These are phyloP conservation scores for Saksenaea vasiformis DNA, from an alignment of 371 early-diverging fungal genomes.

Conservation along the genomic window DNA sequence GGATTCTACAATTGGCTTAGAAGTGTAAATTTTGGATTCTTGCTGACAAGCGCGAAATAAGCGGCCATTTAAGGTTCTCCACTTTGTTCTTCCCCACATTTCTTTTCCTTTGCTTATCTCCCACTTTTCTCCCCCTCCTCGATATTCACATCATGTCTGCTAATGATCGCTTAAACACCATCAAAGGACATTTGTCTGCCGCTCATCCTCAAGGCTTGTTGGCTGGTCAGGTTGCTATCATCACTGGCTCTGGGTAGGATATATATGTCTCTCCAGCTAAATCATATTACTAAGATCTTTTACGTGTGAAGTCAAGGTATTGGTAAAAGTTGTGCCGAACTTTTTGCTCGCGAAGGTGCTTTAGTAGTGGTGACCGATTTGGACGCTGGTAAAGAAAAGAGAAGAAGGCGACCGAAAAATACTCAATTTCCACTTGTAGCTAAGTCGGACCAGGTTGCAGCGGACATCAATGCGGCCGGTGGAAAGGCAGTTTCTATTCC, in stretches of 20 bases:
- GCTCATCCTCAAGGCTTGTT: conserved; percentile 65
- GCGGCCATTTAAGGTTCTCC: neutral
- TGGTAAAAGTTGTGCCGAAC: conserved; percentile 72
- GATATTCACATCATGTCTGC: conserved; percentile 42
- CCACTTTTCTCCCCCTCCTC: conserved; percentile 11
- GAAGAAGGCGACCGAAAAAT: neutral
- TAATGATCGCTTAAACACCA: conserved; percentile 48
- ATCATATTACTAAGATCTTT: neutral
- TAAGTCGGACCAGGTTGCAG: conserved; percentile 62
- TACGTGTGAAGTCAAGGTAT: conserved; percentile 66
- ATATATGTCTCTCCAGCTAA: conserved; percentile 3
- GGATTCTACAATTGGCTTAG: too few species aligned
- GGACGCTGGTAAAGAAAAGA: conserved; percentile 32
- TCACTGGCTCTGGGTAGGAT: conserved; percentile 79
- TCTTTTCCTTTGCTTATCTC: conserved; percentile 6
- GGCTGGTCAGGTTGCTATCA: conserved; percentile 76
- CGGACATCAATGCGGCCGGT: conserved; percentile 60
- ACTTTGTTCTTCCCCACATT: neutral
- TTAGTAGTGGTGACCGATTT: conserved; percentile 74
- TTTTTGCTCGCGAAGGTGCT: conserved; percentile 83
- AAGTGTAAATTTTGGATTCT: neutral
- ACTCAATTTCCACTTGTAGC: conserved; percentile 18
- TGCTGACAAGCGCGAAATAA: conserved; percentile 9
- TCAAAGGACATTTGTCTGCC: conserved; percentile 52
- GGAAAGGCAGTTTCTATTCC: conserved; percentile 63